Conservation (phyloP, 1,139 yeast genomes). For the Hyphopichia khmerensis region DNA sequence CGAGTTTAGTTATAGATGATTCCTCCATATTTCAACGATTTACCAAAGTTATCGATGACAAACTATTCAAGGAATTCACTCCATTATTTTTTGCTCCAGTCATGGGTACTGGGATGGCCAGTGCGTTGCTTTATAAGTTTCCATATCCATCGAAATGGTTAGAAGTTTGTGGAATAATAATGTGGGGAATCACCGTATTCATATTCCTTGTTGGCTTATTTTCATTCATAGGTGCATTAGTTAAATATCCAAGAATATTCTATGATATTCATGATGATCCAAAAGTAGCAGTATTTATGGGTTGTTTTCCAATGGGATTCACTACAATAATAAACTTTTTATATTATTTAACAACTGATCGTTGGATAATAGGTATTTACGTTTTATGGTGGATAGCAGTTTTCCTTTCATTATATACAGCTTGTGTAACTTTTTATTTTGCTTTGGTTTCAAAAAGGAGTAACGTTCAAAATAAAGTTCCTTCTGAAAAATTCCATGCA, state of each 20-base stretch:
- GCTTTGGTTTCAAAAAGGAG: slow-evolving; percentile 35
- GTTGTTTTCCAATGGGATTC: slow-evolving; percentile 78
- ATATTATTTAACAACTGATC: slow-evolving; percentile 31
- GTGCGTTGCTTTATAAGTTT: slow-evolving; percentile 57
- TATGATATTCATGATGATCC: slow-evolving; percentile 42
- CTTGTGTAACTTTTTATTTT: slow-evolving; percentile 53
- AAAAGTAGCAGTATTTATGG: slow-evolving; percentile 59
- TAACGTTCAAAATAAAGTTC: slow-evolving; percentile 16
- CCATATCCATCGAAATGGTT: slow-evolving; percentile 70
- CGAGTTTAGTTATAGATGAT: not conserved
- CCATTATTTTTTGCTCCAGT: slow-evolving; percentile 68
- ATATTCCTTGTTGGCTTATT: slow-evolving; percentile 42
- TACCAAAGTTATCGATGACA: not conserved
- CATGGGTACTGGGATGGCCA: slow-evolving; percentile 85
- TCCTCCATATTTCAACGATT: not conserved
- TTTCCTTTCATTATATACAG: slow-evolving; percentile 49
- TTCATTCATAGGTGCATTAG: slow-evolving; percentile 37
- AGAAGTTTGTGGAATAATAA: slow-evolving; percentile 51
- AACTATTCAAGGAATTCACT: slow-evolving; percentile 33
- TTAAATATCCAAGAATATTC: slow-evolving; percentile 33
- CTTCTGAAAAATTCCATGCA: slow-evolving; percentile 34
- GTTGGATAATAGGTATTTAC: slow-evolving; percentile 46
- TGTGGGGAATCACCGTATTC: slow-evolving; percentile 52
- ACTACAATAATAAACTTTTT: slow-evolving; percentile 62
- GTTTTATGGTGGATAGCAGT: slow-evolving; percentile 72